These are phyloP conservation scores for Silene noctiflora DNA, from an alignment of 179 eudicot genomes.

Conservation along the genomic window DNA sequence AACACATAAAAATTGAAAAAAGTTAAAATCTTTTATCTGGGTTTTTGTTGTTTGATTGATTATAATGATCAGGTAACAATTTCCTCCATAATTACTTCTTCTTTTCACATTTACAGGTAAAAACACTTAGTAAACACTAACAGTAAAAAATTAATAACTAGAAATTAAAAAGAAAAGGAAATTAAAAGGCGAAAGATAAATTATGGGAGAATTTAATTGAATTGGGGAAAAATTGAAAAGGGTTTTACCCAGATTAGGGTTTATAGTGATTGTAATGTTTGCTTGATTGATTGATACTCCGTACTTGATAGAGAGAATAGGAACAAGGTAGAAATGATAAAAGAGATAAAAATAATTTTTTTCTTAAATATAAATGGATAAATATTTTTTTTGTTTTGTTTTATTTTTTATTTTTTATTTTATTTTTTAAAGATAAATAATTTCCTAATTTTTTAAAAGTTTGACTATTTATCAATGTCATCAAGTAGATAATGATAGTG, in stretches of 20 bases:
- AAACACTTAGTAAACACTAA: neutral
- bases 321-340: too few species aligned
- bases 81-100: conserved; percentile 14
- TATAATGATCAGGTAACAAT: conserved; percentile 24
- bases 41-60: conserved; percentile 5
- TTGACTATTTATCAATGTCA: too few species aligned
- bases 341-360: too few species aligned
- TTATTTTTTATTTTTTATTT: too few species aligned
- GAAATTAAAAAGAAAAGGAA: neutral
- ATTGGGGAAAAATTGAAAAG: conserved; percentile 11
- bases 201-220: conserved; percentile 30
- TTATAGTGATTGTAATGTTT: conserved; percentile 20
- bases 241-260: conserved; percentile 38
- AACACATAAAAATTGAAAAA: neutral
- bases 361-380: too few species aligned
- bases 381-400: too few species aligned
- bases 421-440: too few species aligned
- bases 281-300: conserved; percentile 12
- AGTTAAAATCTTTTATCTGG: conserved; percentile 22
- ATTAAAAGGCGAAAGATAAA: conserved; percentile 22
- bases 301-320: neutral
- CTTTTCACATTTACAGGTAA: conserved; percentile 3
- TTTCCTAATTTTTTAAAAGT: too few species aligned
- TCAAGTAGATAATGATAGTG: too few species aligned
- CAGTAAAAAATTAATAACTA: neutral